Evolutionary conservation across 768 basidiomycete species (phyloP), one percentile per base, ranked within the genome.

Genomic region (Leccinum uliginosum): DNA sequence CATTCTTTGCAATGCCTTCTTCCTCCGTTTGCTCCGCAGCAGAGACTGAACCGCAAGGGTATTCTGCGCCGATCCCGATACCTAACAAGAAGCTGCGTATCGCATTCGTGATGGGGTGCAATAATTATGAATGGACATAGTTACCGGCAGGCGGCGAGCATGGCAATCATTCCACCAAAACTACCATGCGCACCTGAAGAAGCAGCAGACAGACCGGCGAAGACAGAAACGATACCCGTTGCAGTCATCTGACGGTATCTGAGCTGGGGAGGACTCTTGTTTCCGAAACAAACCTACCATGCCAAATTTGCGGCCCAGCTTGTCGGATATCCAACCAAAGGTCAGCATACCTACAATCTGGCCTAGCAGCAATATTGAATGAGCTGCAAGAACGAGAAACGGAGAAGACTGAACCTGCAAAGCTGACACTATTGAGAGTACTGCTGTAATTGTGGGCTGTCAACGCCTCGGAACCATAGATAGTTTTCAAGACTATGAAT

Each of bases 21-120:
- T 91, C 89, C 69, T 97, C 95, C 3, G 92, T 89, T 65, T 93
- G 90, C 66, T 97, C 95, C 2, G 91, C 87, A 7, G 87, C 88
- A 5, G 92, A 89, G 15, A 93, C 91, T 0, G 87, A 89, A 24
- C 94, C 93, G 59, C 91, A 91, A 7, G 94, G 94, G 62, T 95
- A 95, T 70, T 91, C 90, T 5, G 89, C 90, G 5, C 92, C 91
- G 0, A 93, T 80, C 23, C 93, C 93, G 53, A 95, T 87, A 35
- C 95, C 95, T 46, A 94, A 78, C 1, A 97, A 71, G 77, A 95
- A 95, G 7, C 91, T 91, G 55, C 59, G 10, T 3, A 26, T 14
- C 21, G 19, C 4, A 14, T 23, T 45, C 3, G 30, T 59, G 40
- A 51, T 53, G 35, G 9, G 24, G 23, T 48, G 29, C 0, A 34